Evolutionary conservation across 331 rosid species (phyloP), one percentile per base, ranked within the genome.

Genomic region (Dryas integrifolia): DNA sequence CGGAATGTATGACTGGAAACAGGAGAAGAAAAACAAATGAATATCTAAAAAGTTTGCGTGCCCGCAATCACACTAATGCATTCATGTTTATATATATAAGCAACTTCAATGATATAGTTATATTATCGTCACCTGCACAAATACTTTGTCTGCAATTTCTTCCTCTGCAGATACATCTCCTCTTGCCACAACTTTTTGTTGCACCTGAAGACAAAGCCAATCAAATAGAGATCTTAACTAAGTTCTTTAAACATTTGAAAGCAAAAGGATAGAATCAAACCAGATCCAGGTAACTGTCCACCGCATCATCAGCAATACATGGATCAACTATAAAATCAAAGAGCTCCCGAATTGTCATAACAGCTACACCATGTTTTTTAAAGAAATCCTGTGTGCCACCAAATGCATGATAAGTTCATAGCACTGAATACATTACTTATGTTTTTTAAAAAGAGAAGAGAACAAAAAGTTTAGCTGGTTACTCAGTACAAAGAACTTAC

Each of bases 271-370:
- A n/a, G 62, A 21, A 43, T 16, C 69, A 69, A 72, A 93, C 98
- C 95, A 85, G 83, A 82, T 89, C 98, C 73, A 93, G 88, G 79
- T 93, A 89, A 84, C 77, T 71, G 69, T 89, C 98, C 49, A 93
- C 86, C 2, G 83, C 84, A 49, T 87, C 95, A 61, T 93, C 97
- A 43, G 92, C 84, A 77, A 93, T 89, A 14, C 85, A 73, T 63
- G 97, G 84, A 86, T 91, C 97, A 48, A 91, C 94, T 77, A 93
- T 88, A 78, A 93, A 93, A 85, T 91, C 93, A 85, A 93, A 93
- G 35, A 93, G 87, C 76, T 93, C 96, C 49, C 87, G 84, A 57
- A 86, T 89, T 11, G 87, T 85, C 97, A 93, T 89, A 67, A 93
- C 98, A 61, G 97, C 98, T 24, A 93, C 95, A 58, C 98, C 98